These are phyloP conservation scores for Infundibulicybe gibba DNA, from an alignment of 768 basidiomycete genomes.

Conservation along the genomic window DNA sequence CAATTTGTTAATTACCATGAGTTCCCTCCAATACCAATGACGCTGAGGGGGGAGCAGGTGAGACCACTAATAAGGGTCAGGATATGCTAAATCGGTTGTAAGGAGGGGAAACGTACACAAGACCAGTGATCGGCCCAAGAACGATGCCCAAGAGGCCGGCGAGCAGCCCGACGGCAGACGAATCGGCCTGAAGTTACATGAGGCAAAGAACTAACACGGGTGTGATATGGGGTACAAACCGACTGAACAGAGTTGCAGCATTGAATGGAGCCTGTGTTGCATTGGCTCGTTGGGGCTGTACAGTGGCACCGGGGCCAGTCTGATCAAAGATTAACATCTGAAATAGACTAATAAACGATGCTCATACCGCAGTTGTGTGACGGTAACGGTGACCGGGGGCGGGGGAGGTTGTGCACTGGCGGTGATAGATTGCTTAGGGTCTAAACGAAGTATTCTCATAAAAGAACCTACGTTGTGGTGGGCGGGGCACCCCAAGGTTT, in stretches of 20 bases:
- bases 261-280: conserved; percentile 24
- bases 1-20: conserved; percentile 12
- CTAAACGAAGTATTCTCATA: no score
- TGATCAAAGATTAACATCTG: not conserved
- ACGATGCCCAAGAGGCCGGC: conserved; percentile 28
- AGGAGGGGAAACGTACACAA: conserved; percentile 18
- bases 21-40: conserved; percentile 19
- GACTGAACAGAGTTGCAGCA: conserved; percentile 21
- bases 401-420: not conserved
- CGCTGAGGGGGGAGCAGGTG: conserved; percentile 25
- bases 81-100: not conserved
- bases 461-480: conserved; percentile 5
- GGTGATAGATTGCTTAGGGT: no score
- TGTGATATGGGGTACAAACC: conserved; percentile 3
- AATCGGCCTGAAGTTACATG: conserved; percentile 10
- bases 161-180: conserved; percentile 12
- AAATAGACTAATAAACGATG: not conserved
- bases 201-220: not conserved
- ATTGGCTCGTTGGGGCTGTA: conserved; percentile 18
- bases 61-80: conserved; percentile 17
- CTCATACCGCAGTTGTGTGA: conserved; percentile 3
- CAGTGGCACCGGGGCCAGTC: conserved; percentile 14
- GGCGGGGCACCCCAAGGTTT: conserved; percentile 12
- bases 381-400: conserved; percentile 5
- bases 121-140: conserved; percentile 16